Evolutionary conservation across 2,329 filamentous ascomycete genomes (phyloP), one percentile per base, ranked within the genome.

Genomic region (Diaporthe vaccinii): DNA sequence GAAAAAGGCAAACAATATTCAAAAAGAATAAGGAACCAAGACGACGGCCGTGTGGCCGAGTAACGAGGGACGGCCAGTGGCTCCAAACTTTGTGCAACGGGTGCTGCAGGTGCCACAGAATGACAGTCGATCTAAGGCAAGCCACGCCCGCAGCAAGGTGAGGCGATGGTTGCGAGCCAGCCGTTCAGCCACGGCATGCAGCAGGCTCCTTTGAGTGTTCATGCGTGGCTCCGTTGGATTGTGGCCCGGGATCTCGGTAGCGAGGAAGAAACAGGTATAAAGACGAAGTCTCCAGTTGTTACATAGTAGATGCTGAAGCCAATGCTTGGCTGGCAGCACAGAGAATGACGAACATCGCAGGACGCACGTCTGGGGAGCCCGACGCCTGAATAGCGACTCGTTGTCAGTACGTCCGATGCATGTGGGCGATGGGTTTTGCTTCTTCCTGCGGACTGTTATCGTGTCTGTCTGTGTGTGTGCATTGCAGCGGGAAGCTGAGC

Each of bases 121-220:
- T 73, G 71, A 57, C 70, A 65, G 71, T 36, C 46, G 31, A 44
- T 73, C 36, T 51, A 55, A 55, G 49, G 46, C 57, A 65, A 44
- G 25, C 71, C 71, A 65, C 71, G 31, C 9, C 58, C 14, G 70
- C n/a, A 36, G 31, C 25, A 49, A 25, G 39, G 49, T 44, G 12
- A 65, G 58, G 31, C 46, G 14, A 22, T 8, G 34, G 49, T 53
- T 22, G 58, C 58, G 39, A 62, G 46, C 36, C 20, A 34, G 70
- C 39, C n/a, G 25, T 44, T 22, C 49, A 34, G 58, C 22, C 25
- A 57, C 20, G 68, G 70, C 58, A 55, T 49, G 71, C 58, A 49
- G 28, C 36, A 61, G 49, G 20, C 31, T 28, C 49, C 49, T 53
- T 39, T 31, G 41, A 73, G 49, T 1, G 25, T 71, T 46, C 53